Base-by-base conservation (phyloP, 345 rosid species). In the Triadica sebifera region DNA sequence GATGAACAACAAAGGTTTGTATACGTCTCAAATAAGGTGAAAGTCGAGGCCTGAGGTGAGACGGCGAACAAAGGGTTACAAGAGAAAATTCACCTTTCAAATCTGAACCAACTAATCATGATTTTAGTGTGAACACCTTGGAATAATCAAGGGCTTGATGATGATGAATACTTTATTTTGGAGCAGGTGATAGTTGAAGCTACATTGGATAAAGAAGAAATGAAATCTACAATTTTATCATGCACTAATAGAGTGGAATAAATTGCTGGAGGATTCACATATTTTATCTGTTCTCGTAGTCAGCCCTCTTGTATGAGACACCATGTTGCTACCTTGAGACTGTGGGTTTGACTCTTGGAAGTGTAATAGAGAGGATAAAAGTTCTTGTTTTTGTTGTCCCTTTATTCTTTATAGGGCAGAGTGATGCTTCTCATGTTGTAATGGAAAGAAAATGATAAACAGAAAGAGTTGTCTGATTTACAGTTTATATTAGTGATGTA, bases 161-260 rank as follows among this genome's bases (percentile, higher is more conserved):
- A 66, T 69, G 70, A 66, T 38, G 29, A 58, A 56, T 5, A 63
- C n/a, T 64, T 2, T 64, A 53, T 39, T 29, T 76, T 52, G 53
- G 65, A 38, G 80, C 88, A 94, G 98, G 82, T 94, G 43, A 89
- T 89, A 75, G 94, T 94, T 59, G 83, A 89, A 77, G 83, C 98
- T 65, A 85, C 87, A 11, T 75, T 92, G 84, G 88, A 81, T 75
- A 88, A 88, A 79, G 95, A 89, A 82, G 90, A 88, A 74, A 94
- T 94, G 93, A 90, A 92, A 82, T 85, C 93, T 6, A 81, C 89
- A 74, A 90, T 94, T 69, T 80, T 86, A 74, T 83, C 86, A 6
- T 90, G 98, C 87, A 82, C 98, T 71, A 90, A 82, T 72, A 89
- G 88, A 80, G 93, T 88, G 69, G 85, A 86, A 70, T 90, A 88